These are phyloP conservation scores for Eragrostis nindensis DNA, from an alignment of 176 grass and related monocot genomes.

Conservation along the genomic window DNA sequence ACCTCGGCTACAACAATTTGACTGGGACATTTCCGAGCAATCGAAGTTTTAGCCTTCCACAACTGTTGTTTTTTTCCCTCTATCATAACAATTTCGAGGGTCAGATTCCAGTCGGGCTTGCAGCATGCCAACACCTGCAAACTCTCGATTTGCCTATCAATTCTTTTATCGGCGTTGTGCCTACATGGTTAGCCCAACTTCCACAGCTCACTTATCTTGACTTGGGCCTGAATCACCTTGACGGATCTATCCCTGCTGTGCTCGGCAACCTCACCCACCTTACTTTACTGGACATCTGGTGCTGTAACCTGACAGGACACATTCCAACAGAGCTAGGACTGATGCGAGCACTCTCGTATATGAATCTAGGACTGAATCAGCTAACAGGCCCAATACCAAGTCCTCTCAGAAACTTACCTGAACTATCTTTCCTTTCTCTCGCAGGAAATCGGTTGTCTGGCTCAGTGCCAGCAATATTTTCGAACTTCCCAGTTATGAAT, in stretches of 20 bases:
- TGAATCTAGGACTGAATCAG: not conserved
- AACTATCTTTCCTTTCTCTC: too few relatives aligned
- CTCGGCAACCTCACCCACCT: not conserved
- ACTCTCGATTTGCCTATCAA: not conserved
- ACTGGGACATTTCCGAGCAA: not conserved
- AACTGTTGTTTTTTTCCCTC: not conserved
- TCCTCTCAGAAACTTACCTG: too few relatives aligned
- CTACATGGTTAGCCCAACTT: constrained; percentile 13
- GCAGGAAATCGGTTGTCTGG: not conserved
- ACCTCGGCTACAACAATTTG: too few relatives aligned
- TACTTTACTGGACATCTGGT: not conserved
- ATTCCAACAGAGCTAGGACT: not conserved
- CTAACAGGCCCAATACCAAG: too few relatives aligned
- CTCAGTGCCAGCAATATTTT: not conserved
- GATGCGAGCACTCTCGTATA: not conserved
- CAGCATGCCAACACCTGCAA: not conserved
- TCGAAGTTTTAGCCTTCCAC: constrained; percentile 5
- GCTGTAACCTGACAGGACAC: not conserved
- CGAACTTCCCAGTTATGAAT: not conserved
- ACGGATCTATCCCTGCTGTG: not conserved
- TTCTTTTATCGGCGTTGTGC: not conserved
- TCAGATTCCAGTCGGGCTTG: not conserved
- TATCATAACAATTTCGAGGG: not conserved
- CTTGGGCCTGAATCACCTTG: not conserved
- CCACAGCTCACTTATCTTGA: not conserved